Conservation (phyloP, 495 filamentous ascomycete species). For the Trichoderma reesei region DNA sequence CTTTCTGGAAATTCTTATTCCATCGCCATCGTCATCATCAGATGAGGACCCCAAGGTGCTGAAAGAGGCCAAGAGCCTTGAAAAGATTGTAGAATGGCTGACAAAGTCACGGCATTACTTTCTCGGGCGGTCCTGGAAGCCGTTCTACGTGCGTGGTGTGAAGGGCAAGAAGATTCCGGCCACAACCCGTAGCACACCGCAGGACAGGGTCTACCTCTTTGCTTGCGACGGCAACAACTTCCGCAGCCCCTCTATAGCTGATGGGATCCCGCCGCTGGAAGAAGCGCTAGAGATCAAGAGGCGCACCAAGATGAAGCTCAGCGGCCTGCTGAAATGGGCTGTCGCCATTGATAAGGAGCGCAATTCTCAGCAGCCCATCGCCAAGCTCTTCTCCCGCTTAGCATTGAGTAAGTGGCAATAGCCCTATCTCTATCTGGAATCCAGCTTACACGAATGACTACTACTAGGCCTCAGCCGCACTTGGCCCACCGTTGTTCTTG, state of each 20-base stretch:
- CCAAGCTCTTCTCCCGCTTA: slow-evolving; percentile 33
- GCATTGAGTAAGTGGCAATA: slow-evolving; percentile 23
- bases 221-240: slow-evolving; percentile 33
- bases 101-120: slow-evolving; percentile 25
- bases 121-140: slow-evolving; percentile 34
- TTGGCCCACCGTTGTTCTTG: slow-evolving; percentile 24
- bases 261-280: slow-evolving; percentile 18
- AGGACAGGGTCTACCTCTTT: slow-evolving; percentile 30
- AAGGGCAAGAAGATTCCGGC: slow-evolving; percentile 21
- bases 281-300: slow-evolving; percentile 20
- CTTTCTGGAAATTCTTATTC: slow-evolving; percentile 35
- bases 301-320: slow-evolving; percentile 20
- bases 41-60: slow-evolving; percentile 14
- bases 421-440: background rate
- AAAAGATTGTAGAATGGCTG: slow-evolving; percentile 25
- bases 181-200: background rate
- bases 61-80: background rate
- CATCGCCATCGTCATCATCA: slow-evolving; percentile 20
- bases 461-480: slow-evolving; percentile 33
- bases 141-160: slow-evolving; percentile 34
- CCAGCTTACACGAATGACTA: background rate
- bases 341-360: slow-evolving; percentile 22
- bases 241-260: slow-evolving; percentile 10
- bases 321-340: slow-evolving; percentile 33
- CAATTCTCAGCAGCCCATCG: slow-evolving; percentile 27